These are phyloP conservation scores for Tricholoma saponaceum DNA, from an alignment of 768 basidiomycete genomes.

Conservation along the genomic window DNA sequence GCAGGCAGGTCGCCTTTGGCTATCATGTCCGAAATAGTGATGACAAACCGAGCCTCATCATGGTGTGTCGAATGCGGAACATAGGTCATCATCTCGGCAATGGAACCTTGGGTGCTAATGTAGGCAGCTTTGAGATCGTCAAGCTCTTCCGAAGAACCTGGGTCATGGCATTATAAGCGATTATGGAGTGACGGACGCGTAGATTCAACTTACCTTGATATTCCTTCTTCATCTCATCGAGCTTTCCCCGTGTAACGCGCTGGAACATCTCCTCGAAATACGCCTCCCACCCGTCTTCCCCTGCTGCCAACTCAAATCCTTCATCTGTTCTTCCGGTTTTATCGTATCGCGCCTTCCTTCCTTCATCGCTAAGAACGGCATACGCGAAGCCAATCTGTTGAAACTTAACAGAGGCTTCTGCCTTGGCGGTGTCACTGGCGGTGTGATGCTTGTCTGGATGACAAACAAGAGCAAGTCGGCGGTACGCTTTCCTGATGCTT, in stretches of 20 bases:
- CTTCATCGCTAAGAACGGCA: conserved; percentile 78
- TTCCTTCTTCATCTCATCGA: conserved; percentile 91
- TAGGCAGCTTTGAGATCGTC: conserved; percentile 79
- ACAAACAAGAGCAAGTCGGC: conserved; percentile 71
- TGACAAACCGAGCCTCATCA: conserved; percentile 84
- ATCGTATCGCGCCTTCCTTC: conserved; percentile 75
- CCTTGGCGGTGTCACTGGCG: conserved; percentile 54
- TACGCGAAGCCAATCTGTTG: conserved; percentile 96
- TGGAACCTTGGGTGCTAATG: conserved; percentile 60
- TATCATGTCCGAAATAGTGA: conserved; percentile 65
- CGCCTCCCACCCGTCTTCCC: conserved; percentile 89
- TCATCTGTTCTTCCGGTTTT: conserved; percentile 84
- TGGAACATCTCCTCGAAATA: conserved; percentile 93
- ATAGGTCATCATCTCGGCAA: conserved; percentile 77
- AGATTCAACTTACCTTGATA: conserved; percentile 71
- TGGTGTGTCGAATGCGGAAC: conserved; percentile 82
- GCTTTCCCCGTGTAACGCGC: conserved; percentile 74
- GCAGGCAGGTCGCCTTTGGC: conserved; percentile 50
- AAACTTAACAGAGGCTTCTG: conserved; percentile 72
- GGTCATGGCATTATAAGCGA: background rate
- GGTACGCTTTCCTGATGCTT: conserved; percentile 81
- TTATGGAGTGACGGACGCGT: background rate
- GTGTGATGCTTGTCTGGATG: conserved; percentile 90
- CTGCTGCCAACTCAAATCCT: conserved; percentile 61
- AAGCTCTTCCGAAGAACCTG: conserved; percentile 84